Base-by-base conservation (phyloP, 371 early-diverging fungal genomes). In the Mortierella sp. region DNA sequence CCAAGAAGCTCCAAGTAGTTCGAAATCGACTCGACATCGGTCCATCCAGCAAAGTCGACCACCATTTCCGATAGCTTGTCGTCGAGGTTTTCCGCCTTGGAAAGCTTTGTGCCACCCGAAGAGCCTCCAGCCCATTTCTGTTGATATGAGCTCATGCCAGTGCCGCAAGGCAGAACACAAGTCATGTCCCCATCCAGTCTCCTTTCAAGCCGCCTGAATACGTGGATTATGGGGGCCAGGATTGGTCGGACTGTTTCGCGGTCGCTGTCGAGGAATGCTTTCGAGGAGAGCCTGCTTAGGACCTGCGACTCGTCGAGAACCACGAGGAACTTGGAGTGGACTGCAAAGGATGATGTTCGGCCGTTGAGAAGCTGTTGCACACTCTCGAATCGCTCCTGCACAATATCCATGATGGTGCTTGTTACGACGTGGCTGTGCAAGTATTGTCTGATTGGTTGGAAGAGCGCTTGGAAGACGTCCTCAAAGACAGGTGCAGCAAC, bases 91-190 rank as follows among this genome's bases (percentile, higher is more conserved):
- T 68, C 68, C 2, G 50, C 53, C 53, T 6, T 53, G n/a, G 68
- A 68, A 48, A 68, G 40, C 53, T 70, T 61, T 34, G 37, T 19
- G 22, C 61, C 45, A 37, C 34, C n/a, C 34, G 63, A 31, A n/a
- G 55, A 43, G 9, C 52, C 68, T 31, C 68, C 68, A 31, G 69
- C 48, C 78, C 73, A 68, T 0, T 11, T 40, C 47, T 55, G 47
- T 1, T 73, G 73, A n/a, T 69, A 69, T 0, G 44, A 67, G 53
- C 69, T 67, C 19, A 69, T 8, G 26, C 64, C 70, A 61, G 77
- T 77, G 4, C 68, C 71, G 39, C 78, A 73, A 47, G 77, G 69
- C 47, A 78, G 29, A 31, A 69, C 52, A 65, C 73, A 78, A 6
- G 47, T 26, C 24, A 6, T 16, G 8, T 53, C 24, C 16, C 37